Evolutionary conservation across 1,284 basidiomycete genomes (phyloP).

Genomic region (Heterobasidion annosum): DNA sequence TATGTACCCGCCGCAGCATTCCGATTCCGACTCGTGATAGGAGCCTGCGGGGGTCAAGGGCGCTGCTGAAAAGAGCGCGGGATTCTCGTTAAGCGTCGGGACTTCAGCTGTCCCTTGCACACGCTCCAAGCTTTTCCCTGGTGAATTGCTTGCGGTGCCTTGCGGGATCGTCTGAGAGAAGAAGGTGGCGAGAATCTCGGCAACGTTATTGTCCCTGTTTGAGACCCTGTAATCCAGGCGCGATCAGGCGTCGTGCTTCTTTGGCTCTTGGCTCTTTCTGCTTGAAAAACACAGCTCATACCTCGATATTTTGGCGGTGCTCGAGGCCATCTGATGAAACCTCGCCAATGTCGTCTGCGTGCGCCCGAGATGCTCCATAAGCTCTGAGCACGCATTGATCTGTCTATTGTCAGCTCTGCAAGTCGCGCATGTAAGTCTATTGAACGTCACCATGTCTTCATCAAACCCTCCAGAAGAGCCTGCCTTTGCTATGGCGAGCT

Average conservation of each 20-base stretch:
- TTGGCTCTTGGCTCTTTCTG: too few relatives aligned
- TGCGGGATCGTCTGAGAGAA: neutral
- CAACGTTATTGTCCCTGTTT: neutral
- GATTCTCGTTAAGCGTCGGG: neutral
- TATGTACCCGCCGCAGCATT: slow-evolving; percentile 1
- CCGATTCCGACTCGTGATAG: neutral
- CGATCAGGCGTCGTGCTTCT: neutral
- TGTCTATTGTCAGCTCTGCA: neutral
- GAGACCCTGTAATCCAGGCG: neutral
- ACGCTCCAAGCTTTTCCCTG: neutral
- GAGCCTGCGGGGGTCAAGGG: neutral
- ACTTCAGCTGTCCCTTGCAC: neutral
- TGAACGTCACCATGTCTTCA: slow-evolving; percentile 1
- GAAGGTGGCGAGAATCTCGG: neutral
- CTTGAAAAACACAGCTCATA: neutral
- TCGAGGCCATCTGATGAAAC: neutral
- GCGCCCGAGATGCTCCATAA: slow-evolving; percentile 8
- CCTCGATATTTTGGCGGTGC: neutral
- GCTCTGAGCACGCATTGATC: slow-evolving; percentile 7
- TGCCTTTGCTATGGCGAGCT: slow-evolving; percentile 23
- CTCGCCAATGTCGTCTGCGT: slow-evolving; percentile 1
- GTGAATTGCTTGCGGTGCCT: neutral
- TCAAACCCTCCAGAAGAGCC: neutral
- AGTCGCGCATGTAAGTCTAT: too few relatives aligned
- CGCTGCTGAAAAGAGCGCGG: neutral